Base-by-base conservation (phyloP, 352 stramenopile species). In the Hyaloperonospora arabidopsidis region DNA sequence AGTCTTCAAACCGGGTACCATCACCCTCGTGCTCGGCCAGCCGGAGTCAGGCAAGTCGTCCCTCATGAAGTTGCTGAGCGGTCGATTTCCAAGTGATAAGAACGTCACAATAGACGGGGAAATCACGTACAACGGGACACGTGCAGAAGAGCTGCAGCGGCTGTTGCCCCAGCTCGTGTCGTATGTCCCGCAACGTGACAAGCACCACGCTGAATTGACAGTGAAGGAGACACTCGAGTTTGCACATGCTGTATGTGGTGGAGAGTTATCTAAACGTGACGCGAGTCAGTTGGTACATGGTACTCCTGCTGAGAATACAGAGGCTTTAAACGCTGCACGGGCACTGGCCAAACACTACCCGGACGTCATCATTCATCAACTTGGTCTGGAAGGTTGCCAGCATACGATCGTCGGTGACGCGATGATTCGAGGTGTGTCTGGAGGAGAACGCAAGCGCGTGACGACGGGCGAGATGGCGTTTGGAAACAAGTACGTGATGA, bases 391-490 rank as follows among this genome's bases (percentile, higher is more conserved):
- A 5, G 64, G 70, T 22, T 84, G 76, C 28, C 60, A 84, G 50
- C 53, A 87, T 38, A 91, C 81, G 0, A 70, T 85, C 19, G 67
- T 91, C 1, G 81, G 81, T 18, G 56, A 87, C 41, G 70, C 59
- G 1, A 60, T 89, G 10, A 43, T 76, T 18, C 72, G 75, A 18
- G 80, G 79, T 45, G 67, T 91, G 23, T 89, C 76, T 0, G 79
- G 80, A 15, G 79, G 80, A 10, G 77, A 91, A 21, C 63, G 74
- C 18, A 87, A 85, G 60, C 76, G 79, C 40, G 76, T 97, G 13
- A 90, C 88, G 2, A 91, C 97, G 38, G 93, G 77, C n/a, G 76
- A 75, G 34, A 63, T 75, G 52, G 47, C 74, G 2, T 59, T 74
- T 1, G 68, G 68, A 15, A 65, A 65, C 0, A 65, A 77, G 48